phyloP scores from a whole-genome alignment of 2,329 filamentous ascomycete species.

The Juglanconis juglandina region DNA sequence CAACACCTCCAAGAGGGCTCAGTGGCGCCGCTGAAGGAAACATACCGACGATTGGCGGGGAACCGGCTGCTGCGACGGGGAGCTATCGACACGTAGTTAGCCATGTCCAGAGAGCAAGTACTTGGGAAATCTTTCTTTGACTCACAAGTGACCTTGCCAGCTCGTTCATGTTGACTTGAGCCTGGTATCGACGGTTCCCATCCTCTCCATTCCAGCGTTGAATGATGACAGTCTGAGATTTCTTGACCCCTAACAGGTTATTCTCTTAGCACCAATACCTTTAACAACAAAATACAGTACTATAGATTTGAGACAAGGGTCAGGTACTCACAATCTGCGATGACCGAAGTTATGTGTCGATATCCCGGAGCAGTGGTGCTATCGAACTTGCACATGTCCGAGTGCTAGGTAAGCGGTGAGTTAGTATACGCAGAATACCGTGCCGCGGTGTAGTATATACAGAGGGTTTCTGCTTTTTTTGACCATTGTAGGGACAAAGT shows the following conservation, averaged over 20 bases:
- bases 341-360: conserved; percentile 44
- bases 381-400: conserved; percentile 69
- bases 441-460: not conserved
- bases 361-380: conserved; percentile 64
- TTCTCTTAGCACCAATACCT: not conserved
- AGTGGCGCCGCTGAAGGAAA: not conserved
- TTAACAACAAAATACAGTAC: not conserved
- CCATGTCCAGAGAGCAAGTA: not conserved
- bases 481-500: not conserved
- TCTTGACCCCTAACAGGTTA: conserved; percentile 36
- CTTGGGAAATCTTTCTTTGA: not conserved
- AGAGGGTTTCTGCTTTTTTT: not conserved
- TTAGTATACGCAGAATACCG: not conserved
- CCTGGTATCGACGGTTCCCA: conserved; percentile 45
- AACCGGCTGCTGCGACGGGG: not conserved
- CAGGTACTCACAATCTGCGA: conserved; percentile 37
- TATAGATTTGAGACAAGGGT: not conserved
- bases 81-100: conserved; percentile 3
- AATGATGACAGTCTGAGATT: conserved; percentile 52
- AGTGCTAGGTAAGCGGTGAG: conserved; percentile 41
- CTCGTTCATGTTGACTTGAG: conserved; percentile 44
- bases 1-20: not conserved
- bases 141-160: conserved; percentile 40
- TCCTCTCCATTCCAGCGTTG: conserved; percentile 60
- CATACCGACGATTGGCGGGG: conserved; percentile 14